A percentile compares a stretch with the other conserved stretches of the same genome.
These are phyloP conservation scores for Gremmenia infestans DNA, from an alignment of 2,329 filamentous ascomycete genomes.

Conservation along the genomic window DNA sequence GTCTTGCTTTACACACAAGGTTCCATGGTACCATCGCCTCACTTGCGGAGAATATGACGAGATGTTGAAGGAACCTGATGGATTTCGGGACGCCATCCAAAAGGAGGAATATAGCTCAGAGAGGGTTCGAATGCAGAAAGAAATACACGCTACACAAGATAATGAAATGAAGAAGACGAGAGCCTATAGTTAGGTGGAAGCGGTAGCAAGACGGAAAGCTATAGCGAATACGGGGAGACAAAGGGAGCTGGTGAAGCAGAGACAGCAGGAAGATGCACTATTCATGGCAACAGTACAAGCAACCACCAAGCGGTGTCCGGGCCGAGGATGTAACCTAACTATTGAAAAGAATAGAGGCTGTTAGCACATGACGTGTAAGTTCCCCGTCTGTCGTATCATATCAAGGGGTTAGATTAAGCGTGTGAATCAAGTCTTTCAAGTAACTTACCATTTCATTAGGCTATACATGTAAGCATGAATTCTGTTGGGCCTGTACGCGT, in stretches of 20 bases:
- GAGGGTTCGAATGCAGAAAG: neutral
- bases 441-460: conserved; percentile 13
- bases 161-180: neutral
- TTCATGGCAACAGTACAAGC: neutral
- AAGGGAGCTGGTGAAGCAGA: neutral
- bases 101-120: conserved; percentile 3
- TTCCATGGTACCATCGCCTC: conserved; percentile 11
- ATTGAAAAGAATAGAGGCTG: conserved; percentile 17
- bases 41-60: conserved; percentile 17
- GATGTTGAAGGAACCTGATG: conserved; percentile 10
- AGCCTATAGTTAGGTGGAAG: neutral
- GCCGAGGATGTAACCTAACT: conserved; percentile 7
- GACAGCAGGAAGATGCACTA: neutral
- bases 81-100: conserved; percentile 5
- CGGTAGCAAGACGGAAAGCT: neutral
- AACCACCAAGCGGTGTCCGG: conserved; percentile 3
- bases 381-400: neutral
- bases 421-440: conserved; percentile 7
- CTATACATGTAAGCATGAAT: conserved; percentile 10
- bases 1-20: conserved; percentile 12
- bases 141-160: neutral
- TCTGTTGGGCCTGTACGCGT: conserved; percentile 12
- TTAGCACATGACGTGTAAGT: conserved; percentile 18
- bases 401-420: neutral
- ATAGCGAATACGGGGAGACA: conserved; percentile 7